Evolutionary conservation across 129 eudicot genomes (phyloP).

Genomic region (Flaveria ramosissima): DNA sequence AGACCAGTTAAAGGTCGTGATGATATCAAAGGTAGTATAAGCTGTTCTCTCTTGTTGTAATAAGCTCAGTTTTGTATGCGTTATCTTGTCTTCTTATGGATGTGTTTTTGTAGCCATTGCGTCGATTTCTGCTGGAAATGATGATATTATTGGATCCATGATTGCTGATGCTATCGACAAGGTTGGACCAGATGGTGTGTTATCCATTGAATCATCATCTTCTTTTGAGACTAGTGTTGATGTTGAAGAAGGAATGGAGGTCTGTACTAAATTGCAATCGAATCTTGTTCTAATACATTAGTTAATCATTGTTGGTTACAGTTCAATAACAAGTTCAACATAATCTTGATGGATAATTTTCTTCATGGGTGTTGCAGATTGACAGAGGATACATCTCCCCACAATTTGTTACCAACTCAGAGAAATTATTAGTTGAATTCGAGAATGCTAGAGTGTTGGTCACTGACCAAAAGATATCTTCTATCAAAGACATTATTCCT

Average conservation of each 20-base stretch:
- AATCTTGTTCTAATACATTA: background rate
- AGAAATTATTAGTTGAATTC: constrained; percentile 80
- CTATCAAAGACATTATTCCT: constrained; percentile 85
- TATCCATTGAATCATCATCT: constrained; percentile 87
- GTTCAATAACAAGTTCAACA: background rate
- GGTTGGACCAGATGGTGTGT: constrained; percentile 90
- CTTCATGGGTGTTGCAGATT: constrained; percentile 47
- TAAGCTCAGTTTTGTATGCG: background rate
- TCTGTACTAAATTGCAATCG: constrained; percentile 19
- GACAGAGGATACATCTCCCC: constrained; percentile 97
- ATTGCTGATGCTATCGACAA: constrained; percentile 96
- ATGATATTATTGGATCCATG: constrained; percentile 78
- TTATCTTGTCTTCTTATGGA: constrained; percentile 2
- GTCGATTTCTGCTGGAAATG: constrained; percentile 91
- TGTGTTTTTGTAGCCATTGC: constrained; percentile 69
- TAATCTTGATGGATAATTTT: background rate
- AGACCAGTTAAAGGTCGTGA: constrained; percentile 90
- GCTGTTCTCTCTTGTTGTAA: background rate
- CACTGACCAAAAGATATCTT: constrained; percentile 87
- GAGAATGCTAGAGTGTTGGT: constrained; percentile 86
- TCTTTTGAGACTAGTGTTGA: constrained; percentile 93
- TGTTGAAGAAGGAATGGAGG: constrained; percentile 99
- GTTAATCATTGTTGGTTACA: no score
- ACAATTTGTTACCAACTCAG: constrained; percentile 82
- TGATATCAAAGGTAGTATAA: constrained; percentile 71